Evolutionary conservation across 495 filamentous ascomycete species (phyloP).

Genomic region (Aspergillus taichungensis): DNA sequence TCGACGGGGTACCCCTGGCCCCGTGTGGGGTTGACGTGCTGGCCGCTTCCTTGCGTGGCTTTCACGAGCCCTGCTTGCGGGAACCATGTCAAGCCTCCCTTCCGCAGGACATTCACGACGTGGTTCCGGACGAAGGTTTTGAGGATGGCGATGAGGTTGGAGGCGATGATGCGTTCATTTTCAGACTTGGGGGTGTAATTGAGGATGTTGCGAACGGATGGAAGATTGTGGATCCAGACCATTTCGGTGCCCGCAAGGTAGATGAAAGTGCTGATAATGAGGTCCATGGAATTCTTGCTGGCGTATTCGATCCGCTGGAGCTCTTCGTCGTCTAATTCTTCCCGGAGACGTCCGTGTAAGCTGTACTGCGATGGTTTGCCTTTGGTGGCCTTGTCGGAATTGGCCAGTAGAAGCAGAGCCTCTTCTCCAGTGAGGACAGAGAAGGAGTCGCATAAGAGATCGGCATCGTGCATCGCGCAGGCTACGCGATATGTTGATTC

Average conservation of each 20-base stretch:
- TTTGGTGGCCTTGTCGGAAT: conserved; percentile 1
- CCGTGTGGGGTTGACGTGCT: background rate
- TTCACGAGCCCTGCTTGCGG: background rate
- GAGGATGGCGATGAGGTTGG: conserved; percentile 9
- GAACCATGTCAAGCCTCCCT: background rate
- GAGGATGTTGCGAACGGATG: conserved; percentile 19
- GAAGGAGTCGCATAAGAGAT: conserved; percentile 38
- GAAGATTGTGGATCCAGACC: conserved; percentile 31
- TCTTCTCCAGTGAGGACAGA: conserved; percentile 40
- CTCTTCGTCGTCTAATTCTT: conserved; percentile 33
- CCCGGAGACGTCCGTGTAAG: conserved; percentile 24
- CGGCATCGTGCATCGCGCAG: conserved; percentile 27
- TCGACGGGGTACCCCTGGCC: background rate
- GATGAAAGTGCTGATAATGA: conserved; percentile 25
- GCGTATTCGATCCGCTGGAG: conserved; percentile 44
- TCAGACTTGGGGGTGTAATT: conserved; percentile 5
- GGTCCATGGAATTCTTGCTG: conserved; percentile 33
- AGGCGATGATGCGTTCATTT: conserved; percentile 1
- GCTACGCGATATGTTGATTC: conserved; percentile 38
- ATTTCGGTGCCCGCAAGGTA: conserved; percentile 28
- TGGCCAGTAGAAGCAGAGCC: conserved; percentile 25
- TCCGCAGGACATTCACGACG: background rate
- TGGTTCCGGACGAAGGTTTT: conserved; percentile 14
- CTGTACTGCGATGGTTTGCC: conserved; percentile 3
- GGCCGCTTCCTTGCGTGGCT: too few species aligned